Evolutionary conservation across 164 flowering plant genomes (phyloP).

Genomic region (Liriodendron chinense): DNA sequence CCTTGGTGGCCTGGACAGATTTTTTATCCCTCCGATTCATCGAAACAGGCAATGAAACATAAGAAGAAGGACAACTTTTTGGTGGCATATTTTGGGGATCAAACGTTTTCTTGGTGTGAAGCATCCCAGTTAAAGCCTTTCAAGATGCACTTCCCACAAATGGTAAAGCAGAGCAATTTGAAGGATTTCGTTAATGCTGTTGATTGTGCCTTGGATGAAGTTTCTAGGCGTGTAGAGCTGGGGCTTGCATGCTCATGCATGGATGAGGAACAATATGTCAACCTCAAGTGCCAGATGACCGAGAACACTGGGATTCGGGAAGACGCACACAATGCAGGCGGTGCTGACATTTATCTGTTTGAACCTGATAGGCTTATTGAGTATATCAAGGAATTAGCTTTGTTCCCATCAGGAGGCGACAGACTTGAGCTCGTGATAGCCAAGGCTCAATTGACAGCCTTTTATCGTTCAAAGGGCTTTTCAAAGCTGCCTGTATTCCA

Average conservation of each 20-base stretch:
- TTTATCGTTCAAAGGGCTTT: slow-evolving; percentile 60
- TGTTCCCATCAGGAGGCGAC: slow-evolving; percentile 33
- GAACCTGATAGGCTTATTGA: slow-evolving; percentile 50
- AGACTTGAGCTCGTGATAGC: slow-evolving; percentile 43
- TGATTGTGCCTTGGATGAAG: slow-evolving; percentile 71
- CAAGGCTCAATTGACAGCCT: slow-evolving; percentile 54
- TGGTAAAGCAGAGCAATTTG: slow-evolving; percentile 57
- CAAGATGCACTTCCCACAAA: slow-evolving; percentile 36
- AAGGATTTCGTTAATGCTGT: slow-evolving; percentile 58
- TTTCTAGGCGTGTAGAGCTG: slow-evolving; percentile 61
- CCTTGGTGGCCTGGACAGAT: slow-evolving; percentile 99
- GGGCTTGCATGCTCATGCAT: slow-evolving; percentile 70
- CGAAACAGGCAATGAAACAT: slow-evolving; percentile 54
- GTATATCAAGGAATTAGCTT: slow-evolving; percentile 41
- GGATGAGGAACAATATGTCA: slow-evolving; percentile 31
- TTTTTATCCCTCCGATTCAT: slow-evolving; percentile 53
- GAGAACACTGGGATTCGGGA: slow-evolving; percentile 57
- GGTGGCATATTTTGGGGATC: slow-evolving; percentile 82
- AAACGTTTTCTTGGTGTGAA: slow-evolving; percentile 84
- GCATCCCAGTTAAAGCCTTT: slow-evolving; percentile 60
- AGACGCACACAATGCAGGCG: slow-evolving; percentile 39
- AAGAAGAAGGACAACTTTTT: slow-evolving; percentile 40
- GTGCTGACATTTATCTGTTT: slow-evolving; percentile 51
- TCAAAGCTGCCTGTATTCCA: slow-evolving; percentile 40
- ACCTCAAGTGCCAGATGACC: slow-evolving; percentile 44